Evolutionary conservation across 345 rosid genomes (phyloP), one percentile per base, ranked within the genome.

Genomic region (Aquilaria sinensis): DNA sequence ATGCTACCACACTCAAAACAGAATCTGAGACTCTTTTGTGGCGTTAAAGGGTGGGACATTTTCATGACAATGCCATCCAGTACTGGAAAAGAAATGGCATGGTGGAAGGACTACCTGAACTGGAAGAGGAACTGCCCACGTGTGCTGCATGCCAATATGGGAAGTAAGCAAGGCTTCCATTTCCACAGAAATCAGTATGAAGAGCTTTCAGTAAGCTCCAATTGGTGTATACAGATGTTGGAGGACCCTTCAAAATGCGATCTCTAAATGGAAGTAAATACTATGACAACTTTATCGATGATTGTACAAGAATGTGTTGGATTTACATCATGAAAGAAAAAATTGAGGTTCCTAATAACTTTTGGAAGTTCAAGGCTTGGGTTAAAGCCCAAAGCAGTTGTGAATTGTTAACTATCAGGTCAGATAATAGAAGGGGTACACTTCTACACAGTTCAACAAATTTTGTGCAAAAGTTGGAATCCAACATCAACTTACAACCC

Each of bases 21-120:
- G 0, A 23, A 23, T 23, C 1, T 23, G 23, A 23, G 23, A 23
- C 23, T 23, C 1, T 23, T 23, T 23, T 57, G 3, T 57, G 61
- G 61, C 61, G 7, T 13, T 31, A 57, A 13, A 57, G 46, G 46
- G 23, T 57, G 4, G 61, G 46, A 5, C 61, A 57, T 34, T 57
- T 32, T 32, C 61, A 31, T 32, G 2, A 6, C 4, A 12, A 31
- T 32, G 61, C 45, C 13, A 1, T 57, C 23, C 2, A 31, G 3
- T 12, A 57, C 14, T 34, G 14, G 61, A 2, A 29, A 13, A 57
- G 31, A 57, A 5, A 32, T 13, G 11, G 23, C 2, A 0, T 41
- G 50, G 47, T 32, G 43, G n/a, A 4, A 33, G 15, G 47, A 31
- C 31, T 34, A 37, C 43, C 16, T 2, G 3, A 10, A 12, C 31